A percentile compares a stretch with the other conserved stretches of the same genome.
phyloP scores from a whole-genome alignment of 805 yeast genomes.

The Lachancea nothofagi region DNA sequence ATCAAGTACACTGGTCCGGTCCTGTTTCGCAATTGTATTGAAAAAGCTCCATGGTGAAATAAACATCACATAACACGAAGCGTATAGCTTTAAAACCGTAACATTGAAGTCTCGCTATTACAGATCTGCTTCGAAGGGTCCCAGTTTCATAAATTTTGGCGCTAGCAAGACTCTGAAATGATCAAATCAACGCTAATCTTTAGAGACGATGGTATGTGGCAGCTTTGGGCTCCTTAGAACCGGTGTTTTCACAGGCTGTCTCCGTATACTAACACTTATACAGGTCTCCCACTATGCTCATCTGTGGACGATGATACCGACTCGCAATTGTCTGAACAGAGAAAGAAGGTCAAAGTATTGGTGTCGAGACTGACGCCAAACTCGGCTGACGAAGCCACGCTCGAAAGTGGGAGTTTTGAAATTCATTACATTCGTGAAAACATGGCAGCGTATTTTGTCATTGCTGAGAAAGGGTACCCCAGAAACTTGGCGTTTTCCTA shows the following conservation, averaged over 20 bases:
- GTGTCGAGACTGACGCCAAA: slow-evolving; percentile 69
- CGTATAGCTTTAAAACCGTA: no score
- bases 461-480: slow-evolving; percentile 76
- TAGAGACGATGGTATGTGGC: slow-evolving; percentile 52
- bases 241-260: background rate
- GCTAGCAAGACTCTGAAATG: slow-evolving; percentile 34
- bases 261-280: background rate
- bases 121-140: background rate
- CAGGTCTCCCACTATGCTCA: slow-evolving; percentile 84
- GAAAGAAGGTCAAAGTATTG: slow-evolving; percentile 75
- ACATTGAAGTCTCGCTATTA: background rate
- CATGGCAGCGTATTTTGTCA: slow-evolving; percentile 69
- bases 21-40: no score
- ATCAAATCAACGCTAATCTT: slow-evolving; percentile 62
- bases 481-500: slow-evolving; percentile 85
- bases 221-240: slow-evolving; percentile 5
- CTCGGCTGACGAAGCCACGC: slow-evolving; percentile 78
- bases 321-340: slow-evolving; percentile 61
- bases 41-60: no score
- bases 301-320: slow-evolving; percentile 79
- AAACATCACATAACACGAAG: no score
- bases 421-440: slow-evolving; percentile 66
- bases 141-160: background rate
- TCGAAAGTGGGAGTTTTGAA: slow-evolving; percentile 68
- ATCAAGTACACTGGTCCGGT: no score